Percentiles rank a stretch among this genome's conserved stretches.
Evolutionary conservation across 2,329 filamentous ascomycete genomes (phyloP).

Genomic region (Xylaria sp.): DNA sequence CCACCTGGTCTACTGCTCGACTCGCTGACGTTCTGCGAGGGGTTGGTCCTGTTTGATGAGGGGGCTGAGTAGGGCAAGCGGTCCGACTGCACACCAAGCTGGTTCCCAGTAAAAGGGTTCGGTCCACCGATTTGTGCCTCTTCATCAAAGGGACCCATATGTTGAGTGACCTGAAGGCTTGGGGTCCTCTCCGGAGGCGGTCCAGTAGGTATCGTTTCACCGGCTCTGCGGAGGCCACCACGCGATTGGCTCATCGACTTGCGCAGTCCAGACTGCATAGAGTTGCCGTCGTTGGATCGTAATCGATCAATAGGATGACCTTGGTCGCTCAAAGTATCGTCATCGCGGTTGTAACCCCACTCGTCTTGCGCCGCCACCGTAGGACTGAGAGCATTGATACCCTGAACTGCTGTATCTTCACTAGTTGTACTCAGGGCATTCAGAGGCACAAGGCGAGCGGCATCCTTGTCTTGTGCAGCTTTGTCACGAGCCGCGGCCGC

Average conservation of each 20-base stretch:
- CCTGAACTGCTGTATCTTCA: constrained; percentile 53
- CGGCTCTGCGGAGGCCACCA: constrained; percentile 40
- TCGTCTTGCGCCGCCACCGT: constrained; percentile 44
- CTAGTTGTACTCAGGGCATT: constrained; percentile 28
- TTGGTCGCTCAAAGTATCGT: constrained; percentile 42
- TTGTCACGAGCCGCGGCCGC: constrained; percentile 68
- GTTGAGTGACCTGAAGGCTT: constrained; percentile 39
- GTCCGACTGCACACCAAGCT: constrained; percentile 12
- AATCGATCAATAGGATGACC: constrained; percentile 42
- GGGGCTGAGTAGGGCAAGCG: constrained; percentile 26
- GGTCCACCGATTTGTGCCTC: constrained; percentile 41
- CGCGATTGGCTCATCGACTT: constrained; percentile 40
- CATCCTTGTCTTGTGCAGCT: constrained; percentile 65
- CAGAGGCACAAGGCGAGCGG: constrained; percentile 66
- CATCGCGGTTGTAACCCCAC: constrained; percentile 47
- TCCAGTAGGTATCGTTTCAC: constrained; percentile 37
- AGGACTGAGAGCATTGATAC: constrained; percentile 50
- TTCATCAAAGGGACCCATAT: constrained; percentile 39
- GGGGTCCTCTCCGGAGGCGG: constrained; percentile 29
- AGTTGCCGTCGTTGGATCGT: constrained; percentile 48
- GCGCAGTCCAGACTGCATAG: constrained; percentile 32
- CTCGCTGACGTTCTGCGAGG: neutral
- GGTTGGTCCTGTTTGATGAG: constrained; percentile 22
- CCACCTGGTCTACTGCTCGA: constrained; percentile 18
- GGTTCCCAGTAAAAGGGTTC: constrained; percentile 28